phyloP scores from a whole-genome alignment of 345 rosid genomes.

The Mercurialis annua region DNA sequence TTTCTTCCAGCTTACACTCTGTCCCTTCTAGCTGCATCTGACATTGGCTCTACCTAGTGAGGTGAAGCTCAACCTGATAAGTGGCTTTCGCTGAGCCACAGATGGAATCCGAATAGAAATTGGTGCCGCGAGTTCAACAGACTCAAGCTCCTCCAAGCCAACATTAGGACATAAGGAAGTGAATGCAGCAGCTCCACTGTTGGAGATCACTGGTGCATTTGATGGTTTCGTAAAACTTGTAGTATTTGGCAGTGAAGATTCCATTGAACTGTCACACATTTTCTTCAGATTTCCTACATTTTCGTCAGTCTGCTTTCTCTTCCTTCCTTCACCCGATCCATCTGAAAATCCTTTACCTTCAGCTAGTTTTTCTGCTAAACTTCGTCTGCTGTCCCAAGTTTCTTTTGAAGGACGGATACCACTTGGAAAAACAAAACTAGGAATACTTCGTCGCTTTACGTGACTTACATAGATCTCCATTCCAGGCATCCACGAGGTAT shows the following conservation, averaged over 20 bases:
- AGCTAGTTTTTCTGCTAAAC: constrained; percentile 39
- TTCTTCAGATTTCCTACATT: constrained; percentile 34
- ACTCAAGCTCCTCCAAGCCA: constrained; percentile 87
- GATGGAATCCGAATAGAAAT: constrained; percentile 27
- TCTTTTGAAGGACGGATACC: constrained; percentile 65
- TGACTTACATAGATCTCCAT: constrained; percentile 86
- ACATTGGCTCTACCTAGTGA: constrained; percentile 57
- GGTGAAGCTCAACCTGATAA: constrained; percentile 83
- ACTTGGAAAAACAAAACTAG: constrained; percentile 79
- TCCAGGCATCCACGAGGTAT: constrained; percentile 64
- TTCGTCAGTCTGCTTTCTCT: constrained; percentile 59
- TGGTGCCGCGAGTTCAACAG: constrained; percentile 47
- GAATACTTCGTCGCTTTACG: constrained; percentile 63
- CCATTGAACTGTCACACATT: constrained; percentile 21
- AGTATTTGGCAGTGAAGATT: constrained; percentile 29
- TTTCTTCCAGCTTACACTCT: background rate
- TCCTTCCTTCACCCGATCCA: constrained; percentile 56
- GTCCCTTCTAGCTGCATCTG: constrained; percentile 26
- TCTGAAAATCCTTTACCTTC: constrained; percentile 55
- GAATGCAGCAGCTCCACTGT: constrained; percentile 35
- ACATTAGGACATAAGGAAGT: constrained; percentile 30
- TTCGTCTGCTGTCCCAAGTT: constrained; percentile 69
- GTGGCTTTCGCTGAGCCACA: constrained; percentile 54
- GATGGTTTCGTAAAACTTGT: background rate
- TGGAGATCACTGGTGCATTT: constrained; percentile 21